Evolutionary conservation across 148 eudicot species (phyloP), one percentile per base, ranked within the genome.

Genomic region (Euryodendron excelsum): DNA sequence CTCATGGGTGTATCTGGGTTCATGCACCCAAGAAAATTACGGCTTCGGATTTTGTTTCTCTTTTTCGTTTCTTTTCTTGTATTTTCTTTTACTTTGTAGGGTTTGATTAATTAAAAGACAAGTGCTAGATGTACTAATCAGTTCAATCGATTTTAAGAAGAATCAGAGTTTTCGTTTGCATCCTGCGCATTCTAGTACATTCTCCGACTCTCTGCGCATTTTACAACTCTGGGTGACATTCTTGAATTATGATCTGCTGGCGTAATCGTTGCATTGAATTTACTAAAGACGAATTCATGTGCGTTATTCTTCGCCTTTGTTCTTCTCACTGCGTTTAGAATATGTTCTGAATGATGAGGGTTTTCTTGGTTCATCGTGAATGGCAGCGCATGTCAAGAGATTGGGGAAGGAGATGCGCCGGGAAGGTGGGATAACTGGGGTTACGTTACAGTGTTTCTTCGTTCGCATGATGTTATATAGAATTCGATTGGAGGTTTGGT

Each of bases 1-100:
- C 55, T 72, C 60, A 21, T 60, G 76, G 80, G 82, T 79, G 52
- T 63, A n/a, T 48, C 10, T 79, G 41, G 72, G 56, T 27, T 18
- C 47, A 27, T 69, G 1, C 62, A 41, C 82, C 74, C 47, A n/a
- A 12, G 45, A 4, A 61, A 72, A 65, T 64, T 34, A 75, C 53
- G 75, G 73, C 61, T 44, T 63, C 30, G 10, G 44, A 44, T 59
- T 74, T 56, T 33, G 5, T n/a, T n/a, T 72, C 69, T 74, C 28
- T 27, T 30, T 47, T 64, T 2, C 31, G 15, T 55, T 41, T 68
- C 21, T 15, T 61, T 23, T 23, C 17, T 21, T 39, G 44, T 6
- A n/a, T n/a, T n/a, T 39, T 6, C 6, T 39, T 45, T 58, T 60
- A 18, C 14, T 4, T 31, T 20, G 27, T 60, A 59, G 50, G 31